Base-by-base conservation (phyloP, 2,329 filamentous ascomycete genomes). In the Colletotrichum sublineola region DNA sequence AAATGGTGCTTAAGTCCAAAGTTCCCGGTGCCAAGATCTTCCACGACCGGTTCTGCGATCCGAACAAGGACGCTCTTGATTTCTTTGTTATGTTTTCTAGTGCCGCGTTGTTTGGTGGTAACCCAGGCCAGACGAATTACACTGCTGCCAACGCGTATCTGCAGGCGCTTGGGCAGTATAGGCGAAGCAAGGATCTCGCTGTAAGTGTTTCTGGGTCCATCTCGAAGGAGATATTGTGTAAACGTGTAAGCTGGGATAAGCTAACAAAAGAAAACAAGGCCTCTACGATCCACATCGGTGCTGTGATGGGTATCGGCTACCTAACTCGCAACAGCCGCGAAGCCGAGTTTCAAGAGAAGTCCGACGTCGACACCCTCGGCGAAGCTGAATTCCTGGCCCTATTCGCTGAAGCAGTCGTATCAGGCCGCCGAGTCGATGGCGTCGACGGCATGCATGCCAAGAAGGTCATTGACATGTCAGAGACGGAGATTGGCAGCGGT, bases 91-190 rank as follows among this genome's bases (percentile, higher is more conserved):
- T 80, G 12, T 78, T 82, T 66, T 81, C 79, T 0, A 12, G 78
- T 1, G 64, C 75, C 1, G 48, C 55, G 1, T 0, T 42, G 2
- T 71, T 80, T 42, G 40, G 40, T 5, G 63, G 82, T 2, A 80
- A 79, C 55, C 31, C 55, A 4, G 79, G 77, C 29, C 86, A 89
- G 74, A 71, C 80, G 5, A 84, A 82, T 71, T 89, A 89, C 71
- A 76, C 77, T 0, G 83, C 84, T 0, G 85, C 82, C 2, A 86
- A 87, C 74, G 68, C 72, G 4, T 88, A 80, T 76, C 82, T 87
- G 79, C 74, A 74, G 4, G 74, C 74, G 1, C 74, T 88, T 0
- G 82, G 80, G 0, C 53, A 73, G 0, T 76, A 83, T 8, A 75
- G 86, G 5, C 69, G 81, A 0, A 73, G 70, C 3, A 77, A 81